Conservation (phyloP, 2,329 filamentous ascomycete genomes). For the Calonectria pseudoturangicola region DNA sequence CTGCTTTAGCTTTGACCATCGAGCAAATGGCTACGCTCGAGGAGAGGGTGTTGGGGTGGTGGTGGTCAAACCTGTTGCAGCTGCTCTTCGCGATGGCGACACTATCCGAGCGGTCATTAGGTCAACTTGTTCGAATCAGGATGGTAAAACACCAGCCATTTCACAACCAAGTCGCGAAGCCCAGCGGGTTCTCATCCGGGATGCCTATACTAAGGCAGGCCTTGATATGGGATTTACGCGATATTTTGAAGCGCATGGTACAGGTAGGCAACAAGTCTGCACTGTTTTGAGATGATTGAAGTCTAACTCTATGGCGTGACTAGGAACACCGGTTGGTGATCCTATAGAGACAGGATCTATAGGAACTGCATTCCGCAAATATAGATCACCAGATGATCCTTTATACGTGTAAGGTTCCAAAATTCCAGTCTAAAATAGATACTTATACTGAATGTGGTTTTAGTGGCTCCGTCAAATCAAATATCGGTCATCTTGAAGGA, state of each 20-base stretch:
- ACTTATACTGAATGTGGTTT: neutral
- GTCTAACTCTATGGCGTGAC: neutral
- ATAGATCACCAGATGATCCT: neutral
- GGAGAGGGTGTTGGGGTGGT: constrained; percentile 59
- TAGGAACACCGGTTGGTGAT: constrained; percentile 17
- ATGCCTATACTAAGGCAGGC: constrained; percentile 55
- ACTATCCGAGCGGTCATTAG: constrained; percentile 62
- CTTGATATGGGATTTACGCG: constrained; percentile 49
- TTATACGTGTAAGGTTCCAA: neutral
- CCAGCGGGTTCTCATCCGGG: constrained; percentile 52
- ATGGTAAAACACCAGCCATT: constrained; percentile 64
- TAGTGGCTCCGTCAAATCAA: constrained; percentile 51
- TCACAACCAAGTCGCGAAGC: constrained; percentile 53
- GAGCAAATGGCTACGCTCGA: constrained; percentile 57
- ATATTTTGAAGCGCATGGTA: constrained; percentile 59
- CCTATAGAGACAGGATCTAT: constrained; percentile 16
- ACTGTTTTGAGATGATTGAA: too few species aligned
- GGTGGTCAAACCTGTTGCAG: constrained; percentile 69
- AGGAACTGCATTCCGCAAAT: constrained; percentile 9
- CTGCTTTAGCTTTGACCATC: constrained; percentile 57
- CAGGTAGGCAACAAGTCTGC: neutral
- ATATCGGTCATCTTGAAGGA: constrained; percentile 51
- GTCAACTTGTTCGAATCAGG: constrained; percentile 54
- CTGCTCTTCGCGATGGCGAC: constrained; percentile 66
- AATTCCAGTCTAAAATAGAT: fast-evolving